Evolutionary conservation across 108 stramenopile species (phyloP).

Genomic region (Seminavis robusta): DNA sequence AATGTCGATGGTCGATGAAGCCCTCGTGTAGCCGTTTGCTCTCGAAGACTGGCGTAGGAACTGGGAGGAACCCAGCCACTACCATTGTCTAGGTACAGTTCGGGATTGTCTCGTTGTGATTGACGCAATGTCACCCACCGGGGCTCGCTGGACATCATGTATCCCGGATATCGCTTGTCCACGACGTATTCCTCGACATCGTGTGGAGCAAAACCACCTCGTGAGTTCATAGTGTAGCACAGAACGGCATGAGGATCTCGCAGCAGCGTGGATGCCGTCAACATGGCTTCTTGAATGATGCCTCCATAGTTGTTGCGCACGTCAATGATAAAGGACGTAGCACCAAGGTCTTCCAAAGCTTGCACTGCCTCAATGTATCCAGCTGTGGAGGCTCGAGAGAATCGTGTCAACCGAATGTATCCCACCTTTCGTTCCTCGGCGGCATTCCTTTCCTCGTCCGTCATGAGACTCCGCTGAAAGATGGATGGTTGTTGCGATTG

Average conservation of each 20-base stretch:
- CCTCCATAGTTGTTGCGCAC: conserved; percentile 83
- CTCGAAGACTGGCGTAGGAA: conserved; percentile 65
- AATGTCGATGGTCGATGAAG: conserved; percentile 11
- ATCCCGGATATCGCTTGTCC: conserved; percentile 75
- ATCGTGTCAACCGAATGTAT: conserved; percentile 80
- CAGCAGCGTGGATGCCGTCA: conserved; percentile 74
- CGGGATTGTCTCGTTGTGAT: conserved; percentile 62
- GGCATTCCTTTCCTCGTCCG: not conserved
- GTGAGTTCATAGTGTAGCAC: conserved; percentile 72
- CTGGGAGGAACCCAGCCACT: conserved; percentile 58
- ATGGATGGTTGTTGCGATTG: not conserved
- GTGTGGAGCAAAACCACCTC: conserved; percentile 78
- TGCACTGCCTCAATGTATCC: conserved; percentile 63
- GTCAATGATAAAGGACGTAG: conserved; percentile 77
- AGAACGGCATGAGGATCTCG: conserved; percentile 74
- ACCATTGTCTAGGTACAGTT: conserved; percentile 44
- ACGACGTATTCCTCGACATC: conserved; percentile 78
- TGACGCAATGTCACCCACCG: conserved; percentile 42
- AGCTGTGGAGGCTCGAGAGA: conserved; percentile 63
- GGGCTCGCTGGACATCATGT: conserved; percentile 58
- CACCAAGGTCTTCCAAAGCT: conserved; percentile 62
- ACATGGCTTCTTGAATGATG: conserved; percentile 81
- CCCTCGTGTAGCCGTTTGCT: conserved; percentile 60
- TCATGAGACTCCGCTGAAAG: not conserved
- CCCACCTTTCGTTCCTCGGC: conserved; percentile 33